Evolutionary conservation across 495 filamentous ascomycete genomes (phyloP), one percentile per base, ranked within the genome.

Genomic region (Penicillium silybi): DNA sequence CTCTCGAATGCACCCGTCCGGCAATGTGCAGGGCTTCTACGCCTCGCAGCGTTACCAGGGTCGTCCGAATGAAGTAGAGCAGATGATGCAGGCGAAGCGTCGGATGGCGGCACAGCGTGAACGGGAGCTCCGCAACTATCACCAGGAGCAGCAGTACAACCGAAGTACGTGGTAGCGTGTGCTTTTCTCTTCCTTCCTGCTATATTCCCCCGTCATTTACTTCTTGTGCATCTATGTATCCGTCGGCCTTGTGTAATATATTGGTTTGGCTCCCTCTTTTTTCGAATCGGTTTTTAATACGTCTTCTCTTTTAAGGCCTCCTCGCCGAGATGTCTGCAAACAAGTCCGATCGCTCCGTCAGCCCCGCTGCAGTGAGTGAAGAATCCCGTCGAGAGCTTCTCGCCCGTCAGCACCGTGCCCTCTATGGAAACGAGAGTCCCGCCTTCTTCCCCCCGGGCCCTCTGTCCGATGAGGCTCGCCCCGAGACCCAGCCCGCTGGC

Each of bases 131-230:
- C 90, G 93, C 73, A 98, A 98, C 75, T 97, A 97, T 78, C 93
- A 98, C 74, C 93, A 97, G 78, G 93, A 98, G 80, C 93, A 98
- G 81, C 93, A 98, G 84, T 97, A 95, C 80, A 95, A 97, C 76
- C 86, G 92, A 86, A 96, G 93, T 98, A 80, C 70, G 81, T 81
- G 75, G 72, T 74, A 80, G 74, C 67, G 63, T 75, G 58, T 67
- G 54, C 59, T 56, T 63, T 66, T 65, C 55, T 56, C 46, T 54
- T 43, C 56, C 54, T 61, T 64, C 56, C 57, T 52, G 54, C 61
- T 58, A 65, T 65, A 70, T 74, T 69, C 66, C 67, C 70, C 59
- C 40, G 48, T 61, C 55, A 48, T 58, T 47, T 50, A 54, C 48
- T 59, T 64, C 59, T 56, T 44, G 26, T 62, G 62, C 67, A 61